phyloP scores from a whole-genome alignment of 2,329 filamentous ascomycete species.

The Graphilbum fragrans region DNA sequence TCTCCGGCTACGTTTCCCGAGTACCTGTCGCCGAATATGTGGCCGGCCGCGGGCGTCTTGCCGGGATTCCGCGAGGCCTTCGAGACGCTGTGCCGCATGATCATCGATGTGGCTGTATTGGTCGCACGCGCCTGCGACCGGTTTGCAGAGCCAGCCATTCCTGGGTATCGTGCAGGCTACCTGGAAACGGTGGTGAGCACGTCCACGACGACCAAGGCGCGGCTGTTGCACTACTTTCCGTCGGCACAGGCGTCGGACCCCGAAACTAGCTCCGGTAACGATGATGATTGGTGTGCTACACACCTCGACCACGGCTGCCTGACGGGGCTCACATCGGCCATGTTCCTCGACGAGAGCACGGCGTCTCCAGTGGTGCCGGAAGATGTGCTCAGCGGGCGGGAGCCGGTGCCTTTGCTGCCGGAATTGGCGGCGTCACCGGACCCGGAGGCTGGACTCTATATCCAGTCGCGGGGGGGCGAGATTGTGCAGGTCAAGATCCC shows the following conservation, averaged over 20 bases:
- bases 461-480: constrained; percentile 69
- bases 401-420: constrained; percentile 35
- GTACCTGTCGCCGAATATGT: constrained; percentile 82
- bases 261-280: constrained; percentile 21
- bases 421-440: constrained; percentile 73
- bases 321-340: constrained; percentile 85
- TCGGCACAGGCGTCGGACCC: constrained; percentile 18
- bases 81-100: constrained; percentile 64
- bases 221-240: constrained; percentile 88
- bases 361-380: constrained; percentile 16
- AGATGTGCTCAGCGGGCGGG: constrained; percentile 18
- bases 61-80: constrained; percentile 65
- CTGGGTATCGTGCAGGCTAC: constrained; percentile 64
- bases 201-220: constrained; percentile 80
- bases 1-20: constrained; percentile 60
- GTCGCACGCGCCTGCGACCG: constrained; percentile 85
- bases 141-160: constrained; percentile 66
- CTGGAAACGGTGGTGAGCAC: constrained; percentile 77
- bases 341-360: constrained; percentile 76
- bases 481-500: constrained; percentile 90
- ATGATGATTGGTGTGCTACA: constrained; percentile 91
- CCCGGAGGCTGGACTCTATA: constrained; percentile 80
- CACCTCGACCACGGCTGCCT: constrained; percentile 88
- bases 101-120: constrained; percentile 80
- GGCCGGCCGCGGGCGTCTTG: constrained; percentile 59